Evolutionary conservation across 331 rosid species (phyloP).

Genomic region (Dryas integrifolia): DNA sequence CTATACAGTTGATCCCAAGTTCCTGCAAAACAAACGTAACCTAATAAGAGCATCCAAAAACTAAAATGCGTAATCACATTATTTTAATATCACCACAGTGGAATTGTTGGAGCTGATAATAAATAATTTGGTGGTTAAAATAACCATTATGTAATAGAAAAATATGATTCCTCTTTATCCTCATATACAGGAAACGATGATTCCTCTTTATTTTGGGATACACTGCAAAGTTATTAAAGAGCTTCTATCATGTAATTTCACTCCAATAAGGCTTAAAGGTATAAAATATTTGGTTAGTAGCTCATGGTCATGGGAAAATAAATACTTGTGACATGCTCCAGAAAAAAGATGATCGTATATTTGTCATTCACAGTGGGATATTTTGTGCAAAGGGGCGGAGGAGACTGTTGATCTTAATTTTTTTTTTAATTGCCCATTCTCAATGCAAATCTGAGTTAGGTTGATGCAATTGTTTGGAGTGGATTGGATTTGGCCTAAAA

Average conservation of each 20-base stretch:
- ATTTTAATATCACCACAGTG: background rate
- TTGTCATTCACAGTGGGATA: background rate
- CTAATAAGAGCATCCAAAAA: constrained; percentile 31
- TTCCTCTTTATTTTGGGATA: constrained; percentile 3
- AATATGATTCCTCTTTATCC: background rate
- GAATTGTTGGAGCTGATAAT: background rate
- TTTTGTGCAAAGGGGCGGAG: background rate
- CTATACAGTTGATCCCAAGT: constrained; percentile 90
- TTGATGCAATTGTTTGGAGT: background rate
- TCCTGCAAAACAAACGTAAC: constrained; percentile 59
- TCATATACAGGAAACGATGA: background rate
- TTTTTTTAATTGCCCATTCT: background rate
- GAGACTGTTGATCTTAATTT: background rate
- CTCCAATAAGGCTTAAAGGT: background rate
- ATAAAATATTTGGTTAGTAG: constrained; percentile 1
- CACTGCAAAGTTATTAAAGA: background rate
- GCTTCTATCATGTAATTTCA: background rate
- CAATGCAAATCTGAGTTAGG: background rate
- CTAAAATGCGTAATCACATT: background rate
- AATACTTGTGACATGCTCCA: constrained; percentile 1
- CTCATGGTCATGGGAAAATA: background rate
- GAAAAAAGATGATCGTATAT: background rate
- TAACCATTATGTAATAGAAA: background rate
- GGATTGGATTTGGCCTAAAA: too few relatives aligned
- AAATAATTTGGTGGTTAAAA: background rate